Evolutionary conservation across 257 asterid genomes (phyloP).

Genomic region (Parsonsia alboflavescens): DNA sequence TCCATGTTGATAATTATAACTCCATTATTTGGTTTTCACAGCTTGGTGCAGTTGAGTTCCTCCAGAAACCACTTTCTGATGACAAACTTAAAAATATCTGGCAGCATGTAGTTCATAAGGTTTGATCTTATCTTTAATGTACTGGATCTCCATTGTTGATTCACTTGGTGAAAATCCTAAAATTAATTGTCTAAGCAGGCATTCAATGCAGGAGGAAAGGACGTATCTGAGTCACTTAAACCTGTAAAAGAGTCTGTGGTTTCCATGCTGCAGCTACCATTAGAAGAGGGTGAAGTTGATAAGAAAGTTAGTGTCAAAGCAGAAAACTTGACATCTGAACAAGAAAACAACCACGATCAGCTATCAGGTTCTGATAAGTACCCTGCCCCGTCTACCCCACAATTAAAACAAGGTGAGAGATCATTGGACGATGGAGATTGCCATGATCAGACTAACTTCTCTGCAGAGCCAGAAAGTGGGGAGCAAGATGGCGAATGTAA

Average conservation of each 20-base stretch:
- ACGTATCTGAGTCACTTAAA: slow-evolving; percentile 25
- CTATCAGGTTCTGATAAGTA: slow-evolving; percentile 32
- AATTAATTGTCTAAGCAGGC: slow-evolving; percentile 38
- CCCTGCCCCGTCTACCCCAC: slow-evolving; percentile 54
- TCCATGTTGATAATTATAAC: not conserved
- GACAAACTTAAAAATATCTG: slow-evolving; percentile 46
- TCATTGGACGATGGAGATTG: slow-evolving; percentile 32
- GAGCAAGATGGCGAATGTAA: slow-evolving; percentile 43
- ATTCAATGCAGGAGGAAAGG: slow-evolving; percentile 39
- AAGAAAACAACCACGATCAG: slow-evolving; percentile 20
- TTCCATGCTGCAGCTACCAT: slow-evolving; percentile 31
- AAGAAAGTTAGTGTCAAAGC: slow-evolving; percentile 9
- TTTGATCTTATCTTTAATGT: slow-evolving; percentile 4
- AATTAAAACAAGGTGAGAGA: slow-evolving; percentile 34
- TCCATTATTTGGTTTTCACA: slow-evolving; percentile 8
- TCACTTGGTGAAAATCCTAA: slow-evolving; percentile 8
- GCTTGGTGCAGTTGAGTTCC: slow-evolving; percentile 61
- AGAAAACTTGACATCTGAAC: slow-evolving; percentile 8
- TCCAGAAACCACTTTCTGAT: slow-evolving; percentile 43
- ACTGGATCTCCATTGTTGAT: not conserved
- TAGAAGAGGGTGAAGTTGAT: slow-evolving; percentile 12
- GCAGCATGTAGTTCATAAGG: slow-evolving; percentile 56
- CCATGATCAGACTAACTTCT: slow-evolving; percentile 33
- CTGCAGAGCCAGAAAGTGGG: slow-evolving; percentile 24
- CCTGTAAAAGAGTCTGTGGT: slow-evolving; percentile 37